Conservation (phyloP, 2,329 filamentous ascomycete species). For the Clonostachys rhizophaga region DNA sequence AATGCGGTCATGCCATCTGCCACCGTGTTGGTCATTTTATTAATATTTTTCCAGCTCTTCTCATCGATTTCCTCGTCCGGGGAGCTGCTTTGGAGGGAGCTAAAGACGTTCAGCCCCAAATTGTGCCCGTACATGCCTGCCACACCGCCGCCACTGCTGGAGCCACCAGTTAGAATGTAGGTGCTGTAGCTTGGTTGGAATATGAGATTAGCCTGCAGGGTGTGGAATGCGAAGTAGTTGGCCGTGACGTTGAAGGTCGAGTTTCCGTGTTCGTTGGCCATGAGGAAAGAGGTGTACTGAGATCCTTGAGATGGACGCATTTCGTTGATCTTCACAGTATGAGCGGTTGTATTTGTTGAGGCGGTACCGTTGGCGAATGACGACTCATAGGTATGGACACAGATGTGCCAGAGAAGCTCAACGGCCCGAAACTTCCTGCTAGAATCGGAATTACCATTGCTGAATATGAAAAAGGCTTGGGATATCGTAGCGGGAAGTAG, state of each 20-base stretch:
- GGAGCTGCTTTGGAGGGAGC: not conserved
- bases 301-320: not conserved
- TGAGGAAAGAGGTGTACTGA: not conserved
- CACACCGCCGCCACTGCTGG: not conserved
- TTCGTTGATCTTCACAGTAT: not conserved
- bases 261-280: not conserved
- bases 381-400: slow-evolving; percentile 6
- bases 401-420: slow-evolving; percentile 7
- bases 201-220: not conserved
- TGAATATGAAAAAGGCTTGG: slow-evolving; percentile 3
- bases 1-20: slow-evolving; percentile 1
- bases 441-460: not conserved
- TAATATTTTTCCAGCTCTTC: slow-evolving; percentile 1
- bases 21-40: not conserved
- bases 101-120: not conserved
- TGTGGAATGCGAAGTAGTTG: not conserved
- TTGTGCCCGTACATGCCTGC: not conserved
- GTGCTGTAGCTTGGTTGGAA: not conserved
- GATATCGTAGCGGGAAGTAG: slow-evolving; percentile 1
- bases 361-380: slow-evolving; percentile 1
- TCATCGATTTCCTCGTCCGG: not conserved
- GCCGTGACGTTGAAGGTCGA: not conserved
- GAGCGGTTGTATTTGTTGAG: not conserved
- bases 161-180: not conserved
- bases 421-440: slow-evolving; percentile 1